Conservation (phyloP, 2,329 filamentous ascomycete genomes). For the Apiospora pterosperma region DNA sequence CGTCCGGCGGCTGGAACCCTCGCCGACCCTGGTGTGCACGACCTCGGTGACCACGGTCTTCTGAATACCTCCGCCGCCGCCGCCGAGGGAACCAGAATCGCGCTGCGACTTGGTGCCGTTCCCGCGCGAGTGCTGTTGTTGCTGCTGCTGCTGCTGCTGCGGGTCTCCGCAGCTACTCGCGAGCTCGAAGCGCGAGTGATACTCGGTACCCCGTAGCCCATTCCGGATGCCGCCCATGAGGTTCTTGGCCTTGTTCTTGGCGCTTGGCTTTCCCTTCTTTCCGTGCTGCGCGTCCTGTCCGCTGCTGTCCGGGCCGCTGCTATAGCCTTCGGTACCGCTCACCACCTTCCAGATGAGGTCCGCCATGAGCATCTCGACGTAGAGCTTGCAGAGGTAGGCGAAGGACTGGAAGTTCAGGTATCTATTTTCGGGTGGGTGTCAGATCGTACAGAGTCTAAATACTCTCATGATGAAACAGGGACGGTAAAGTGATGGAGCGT, state of each 20-base stretch:
- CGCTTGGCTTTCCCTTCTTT: too few species aligned
- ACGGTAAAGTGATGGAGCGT: background rate
- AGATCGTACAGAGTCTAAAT: background rate
- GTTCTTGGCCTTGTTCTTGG: slow-evolving; percentile 1
- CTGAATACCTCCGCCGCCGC: too few species aligned
- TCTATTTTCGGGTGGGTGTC: background rate
- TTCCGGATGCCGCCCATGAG: background rate
- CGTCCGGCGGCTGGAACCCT: background rate
- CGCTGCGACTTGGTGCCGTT: too few species aligned
- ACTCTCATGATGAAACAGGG: background rate
- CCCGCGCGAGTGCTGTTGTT: too few species aligned
- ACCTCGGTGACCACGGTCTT: slow-evolving; percentile 8
- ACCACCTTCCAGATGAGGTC: slow-evolving; percentile 35
- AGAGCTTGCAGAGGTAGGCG: slow-evolving; percentile 40
- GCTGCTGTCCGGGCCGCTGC: background rate
- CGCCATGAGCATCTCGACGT: slow-evolving; percentile 43
- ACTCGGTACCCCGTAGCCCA: background rate
- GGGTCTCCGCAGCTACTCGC: background rate
- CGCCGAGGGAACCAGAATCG: too few species aligned
- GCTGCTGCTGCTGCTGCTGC: background rate
- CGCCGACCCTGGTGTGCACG: background rate
- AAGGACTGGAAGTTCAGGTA: slow-evolving; percentile 42
- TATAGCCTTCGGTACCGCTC: slow-evolving; percentile 8
- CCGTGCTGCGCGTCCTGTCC: background rate
- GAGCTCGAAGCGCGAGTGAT: too few species aligned